Evolutionary conservation across 192 early-diverging fungal species (phyloP).

Genomic region (Podila verticillata): DNA sequence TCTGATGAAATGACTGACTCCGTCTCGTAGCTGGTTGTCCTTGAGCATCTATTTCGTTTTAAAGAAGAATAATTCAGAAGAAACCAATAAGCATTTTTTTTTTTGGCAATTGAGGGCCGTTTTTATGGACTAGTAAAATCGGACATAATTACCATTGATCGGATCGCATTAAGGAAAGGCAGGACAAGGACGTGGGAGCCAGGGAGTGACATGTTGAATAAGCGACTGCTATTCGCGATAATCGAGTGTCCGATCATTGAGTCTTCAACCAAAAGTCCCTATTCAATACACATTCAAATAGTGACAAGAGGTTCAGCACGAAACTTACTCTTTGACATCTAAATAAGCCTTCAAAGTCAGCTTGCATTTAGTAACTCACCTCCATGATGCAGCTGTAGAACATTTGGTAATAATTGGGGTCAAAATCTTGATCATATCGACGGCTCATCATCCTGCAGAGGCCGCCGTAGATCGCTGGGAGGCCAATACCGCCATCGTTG

Average conservation of each 20-base stretch:
- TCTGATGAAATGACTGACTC: conserved; percentile 49
- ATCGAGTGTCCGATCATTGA: conserved; percentile 69
- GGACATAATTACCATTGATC: conserved; percentile 60
- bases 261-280: conserved; percentile 70
- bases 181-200: conserved; percentile 74
- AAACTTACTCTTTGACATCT: no score
- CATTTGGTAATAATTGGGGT: conserved; percentile 64
- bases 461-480: conserved; percentile 71
- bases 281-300: conserved; percentile 6
- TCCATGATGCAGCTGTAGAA: conserved; percentile 78
- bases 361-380: conserved; percentile 37
- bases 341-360: no score
- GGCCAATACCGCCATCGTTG: conserved; percentile 71
- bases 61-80: conserved; percentile 53
- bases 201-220: conserved; percentile 76
- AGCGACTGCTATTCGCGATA: conserved; percentile 68
- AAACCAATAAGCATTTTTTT: conserved; percentile 57
- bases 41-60: conserved; percentile 52
- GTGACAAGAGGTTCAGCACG: background rate
- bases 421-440: conserved; percentile 72
- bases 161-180: conserved; percentile 68
- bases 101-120: conserved; percentile 34
- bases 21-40: conserved; percentile 30
- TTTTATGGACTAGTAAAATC: background rate
- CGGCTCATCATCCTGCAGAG: conserved; percentile 83